Conservation (phyloP, 441 rosid species). For the Melastoma candidum region DNA sequence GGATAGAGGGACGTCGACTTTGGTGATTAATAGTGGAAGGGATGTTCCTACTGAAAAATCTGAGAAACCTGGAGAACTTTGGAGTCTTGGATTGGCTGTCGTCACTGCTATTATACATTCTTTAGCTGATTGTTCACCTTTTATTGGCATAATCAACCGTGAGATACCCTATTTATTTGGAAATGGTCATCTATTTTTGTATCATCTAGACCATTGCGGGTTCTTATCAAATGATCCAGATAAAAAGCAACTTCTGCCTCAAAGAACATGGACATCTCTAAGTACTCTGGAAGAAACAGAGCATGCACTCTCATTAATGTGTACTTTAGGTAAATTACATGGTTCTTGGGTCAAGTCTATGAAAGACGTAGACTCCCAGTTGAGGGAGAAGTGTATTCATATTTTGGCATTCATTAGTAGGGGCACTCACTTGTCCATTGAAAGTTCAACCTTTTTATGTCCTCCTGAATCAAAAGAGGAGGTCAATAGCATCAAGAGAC, state of each 20-base stretch:
- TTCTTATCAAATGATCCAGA: conserved; percentile 53
- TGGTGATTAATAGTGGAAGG: conserved; percentile 26
- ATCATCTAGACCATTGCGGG: conserved; percentile 62
- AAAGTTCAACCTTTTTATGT: conserved; percentile 43
- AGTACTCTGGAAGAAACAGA: conserved; percentile 71
- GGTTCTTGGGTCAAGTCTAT: conserved; percentile 64
- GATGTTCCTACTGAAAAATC: conserved; percentile 29
- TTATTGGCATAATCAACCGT: conserved; percentile 38
- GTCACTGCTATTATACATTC: conserved; percentile 76
- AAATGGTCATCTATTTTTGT: conserved; percentile 58
- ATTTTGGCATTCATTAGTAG: conserved; percentile 81
- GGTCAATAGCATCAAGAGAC: conserved; percentile 51
- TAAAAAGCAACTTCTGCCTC: conserved; percentile 62
- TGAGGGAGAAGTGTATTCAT: conserved; percentile 80
- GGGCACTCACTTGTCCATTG: conserved; percentile 50
- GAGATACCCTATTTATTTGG: conserved; percentile 74
- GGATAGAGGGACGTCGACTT: conserved; percentile 32
- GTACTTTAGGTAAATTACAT: conserved; percentile 61
- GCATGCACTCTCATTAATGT: conserved; percentile 76
- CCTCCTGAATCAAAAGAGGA: conserved; percentile 65
- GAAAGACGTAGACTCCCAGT: conserved; percentile 64
- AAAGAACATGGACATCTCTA: conserved; percentile 56
- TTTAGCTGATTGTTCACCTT: conserved; percentile 44
- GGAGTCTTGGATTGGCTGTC: conserved; percentile 88
- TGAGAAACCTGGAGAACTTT: conserved; percentile 52